Evolutionary conservation across 2,329 filamentous ascomycete species (phyloP).

Genomic region (Chaetothyriales sp.): DNA sequence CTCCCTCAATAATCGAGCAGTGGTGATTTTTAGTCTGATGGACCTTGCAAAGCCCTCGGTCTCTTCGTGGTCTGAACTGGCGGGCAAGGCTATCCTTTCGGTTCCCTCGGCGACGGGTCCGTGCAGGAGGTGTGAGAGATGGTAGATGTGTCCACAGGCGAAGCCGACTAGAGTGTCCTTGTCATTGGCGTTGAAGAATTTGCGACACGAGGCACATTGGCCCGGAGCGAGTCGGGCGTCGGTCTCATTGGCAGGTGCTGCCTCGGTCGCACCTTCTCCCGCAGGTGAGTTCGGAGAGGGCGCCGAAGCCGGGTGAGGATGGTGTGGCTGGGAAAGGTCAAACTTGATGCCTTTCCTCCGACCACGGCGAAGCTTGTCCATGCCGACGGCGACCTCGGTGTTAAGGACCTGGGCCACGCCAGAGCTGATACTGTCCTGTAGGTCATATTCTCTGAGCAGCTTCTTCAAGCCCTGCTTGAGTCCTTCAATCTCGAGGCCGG

Average conservation of each 20-base stretch:
- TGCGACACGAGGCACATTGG: slow-evolving; percentile 13
- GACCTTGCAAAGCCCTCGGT: slow-evolving; percentile 32
- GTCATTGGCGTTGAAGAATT: slow-evolving; percentile 25
- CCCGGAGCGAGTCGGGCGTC: slow-evolving; percentile 2
- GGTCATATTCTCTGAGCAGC: slow-evolving; percentile 90
- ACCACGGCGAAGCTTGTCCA: slow-evolving; percentile 64
- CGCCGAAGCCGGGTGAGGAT: not conserved
- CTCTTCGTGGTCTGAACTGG: slow-evolving; percentile 14
- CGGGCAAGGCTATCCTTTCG: slow-evolving; percentile 9
- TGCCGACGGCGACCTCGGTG: slow-evolving; percentile 74
- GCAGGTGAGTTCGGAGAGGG: not conserved
- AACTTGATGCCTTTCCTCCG: slow-evolving; percentile 83
- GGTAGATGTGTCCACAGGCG: slow-evolving; percentile 56
- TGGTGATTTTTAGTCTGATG: slow-evolving; percentile 76
- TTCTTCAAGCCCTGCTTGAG: slow-evolving; percentile 75
- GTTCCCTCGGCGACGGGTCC: slow-evolving; percentile 20
- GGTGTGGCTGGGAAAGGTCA: slow-evolving; percentile 40
- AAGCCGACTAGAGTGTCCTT: slow-evolving; percentile 50
- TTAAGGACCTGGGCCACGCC: slow-evolving; percentile 77
- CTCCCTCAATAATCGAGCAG: slow-evolving; percentile 53
- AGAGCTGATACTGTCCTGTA: slow-evolving; percentile 81
- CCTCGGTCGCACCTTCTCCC: not conserved
- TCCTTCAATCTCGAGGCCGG: slow-evolving; percentile 83
- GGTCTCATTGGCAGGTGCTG: not conserved
- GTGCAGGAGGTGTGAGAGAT: slow-evolving; percentile 46